phyloP scores from a whole-genome alignment of 805 yeast species.

The Candida oleophila region DNA sequence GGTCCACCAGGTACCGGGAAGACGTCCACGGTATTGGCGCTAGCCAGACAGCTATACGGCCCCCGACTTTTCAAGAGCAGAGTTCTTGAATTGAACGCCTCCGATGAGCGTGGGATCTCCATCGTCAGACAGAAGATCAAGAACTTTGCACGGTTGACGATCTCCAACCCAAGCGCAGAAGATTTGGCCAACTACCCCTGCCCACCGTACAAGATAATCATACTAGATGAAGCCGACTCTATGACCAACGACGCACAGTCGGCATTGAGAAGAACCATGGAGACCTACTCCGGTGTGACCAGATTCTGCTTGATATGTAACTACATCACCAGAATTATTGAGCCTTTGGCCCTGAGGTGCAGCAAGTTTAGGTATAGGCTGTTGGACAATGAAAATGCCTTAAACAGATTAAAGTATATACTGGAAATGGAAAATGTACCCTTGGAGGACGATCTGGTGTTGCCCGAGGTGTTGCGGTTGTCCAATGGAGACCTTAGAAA shows the following conservation, averaged over 20 bases:
- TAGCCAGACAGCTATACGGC: slow-evolving; percentile 75
- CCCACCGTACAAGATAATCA: slow-evolving; percentile 92
- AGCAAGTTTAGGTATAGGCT: slow-evolving; percentile 90
- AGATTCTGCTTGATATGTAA: slow-evolving; percentile 94
- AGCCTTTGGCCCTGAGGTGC: slow-evolving; percentile 94
- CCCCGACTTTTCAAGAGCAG: slow-evolving; percentile 66
- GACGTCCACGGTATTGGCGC: slow-evolving; percentile 82
- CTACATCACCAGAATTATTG: slow-evolving; percentile 93
- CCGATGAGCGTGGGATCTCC: slow-evolving; percentile 88
- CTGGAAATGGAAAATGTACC: slow-evolving; percentile 39
- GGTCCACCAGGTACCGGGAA: slow-evolving; percentile 96
- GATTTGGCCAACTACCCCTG: slow-evolving; percentile 81
- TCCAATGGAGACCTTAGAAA: slow-evolving; percentile 90
- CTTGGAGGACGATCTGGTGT: slow-evolving; percentile 33
- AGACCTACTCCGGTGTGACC: slow-evolving; percentile 80
- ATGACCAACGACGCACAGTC: slow-evolving; percentile 97
- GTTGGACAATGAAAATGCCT: slow-evolving; percentile 68
- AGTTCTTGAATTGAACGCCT: slow-evolving; percentile 82
- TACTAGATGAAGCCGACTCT: slow-evolving; percentile 93
- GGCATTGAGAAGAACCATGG: slow-evolving; percentile 93
- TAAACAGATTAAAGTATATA: slow-evolving; percentile 63
- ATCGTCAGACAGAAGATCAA: slow-evolving; percentile 84
- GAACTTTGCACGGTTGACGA: slow-evolving; percentile 80
- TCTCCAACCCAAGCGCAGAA: slow-evolving; percentile 73
- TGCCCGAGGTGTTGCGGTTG: slow-evolving; percentile 64